A percentile compares a stretch with the other conserved stretches of the same genome.
phyloP scores from a whole-genome alignment of 2,329 filamentous ascomycete genomes.

The Fusarium nodosum region DNA sequence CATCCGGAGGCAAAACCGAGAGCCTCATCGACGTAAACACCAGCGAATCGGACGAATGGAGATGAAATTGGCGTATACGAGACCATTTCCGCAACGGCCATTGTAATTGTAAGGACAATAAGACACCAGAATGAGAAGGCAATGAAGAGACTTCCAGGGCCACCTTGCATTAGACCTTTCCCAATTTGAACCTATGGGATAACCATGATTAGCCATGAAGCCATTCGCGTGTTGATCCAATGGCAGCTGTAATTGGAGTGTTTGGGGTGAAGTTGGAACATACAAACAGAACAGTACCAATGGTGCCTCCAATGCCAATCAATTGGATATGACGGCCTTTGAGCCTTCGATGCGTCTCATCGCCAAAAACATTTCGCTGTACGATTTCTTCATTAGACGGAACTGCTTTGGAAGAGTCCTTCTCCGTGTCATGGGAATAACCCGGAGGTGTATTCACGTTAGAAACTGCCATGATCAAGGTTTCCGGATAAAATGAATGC shows the following conservation, averaged over 20 bases:
- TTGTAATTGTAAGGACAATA: slow-evolving; percentile 71
- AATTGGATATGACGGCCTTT: slow-evolving; percentile 71
- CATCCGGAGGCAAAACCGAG: slow-evolving; percentile 80
- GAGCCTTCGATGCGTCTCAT: slow-evolving; percentile 63
- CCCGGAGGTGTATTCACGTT: slow-evolving; percentile 31
- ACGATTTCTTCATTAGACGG: slow-evolving; percentile 4
- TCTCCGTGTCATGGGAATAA: slow-evolving; percentile 42
- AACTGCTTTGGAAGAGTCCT: slow-evolving; percentile 34
- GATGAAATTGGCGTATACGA: slow-evolving; percentile 82
- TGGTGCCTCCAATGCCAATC: slow-evolving; percentile 74
- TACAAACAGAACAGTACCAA: slow-evolving; percentile 72
- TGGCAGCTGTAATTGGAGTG: not conserved
- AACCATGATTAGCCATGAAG: not conserved
- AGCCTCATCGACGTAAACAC: slow-evolving; percentile 80
- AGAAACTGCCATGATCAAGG: slow-evolving; percentile 33
- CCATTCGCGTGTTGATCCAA: not conserved
- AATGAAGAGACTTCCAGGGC: slow-evolving; percentile 69
- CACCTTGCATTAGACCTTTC: slow-evolving; percentile 68
- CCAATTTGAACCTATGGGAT: slow-evolving; percentile 66
- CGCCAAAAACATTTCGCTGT: slow-evolving; percentile 17
- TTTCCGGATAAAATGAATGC: slow-evolving; percentile 5
- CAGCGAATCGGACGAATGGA: slow-evolving; percentile 83
- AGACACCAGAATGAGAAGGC: slow-evolving; percentile 74
- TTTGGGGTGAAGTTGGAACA: slow-evolving; percentile 17
- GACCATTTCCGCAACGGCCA: slow-evolving; percentile 80